These are phyloP conservation scores for Phytophthora boehmeriae DNA, from an alignment of 352 stramenopile genomes.

Conservation along the genomic window DNA sequence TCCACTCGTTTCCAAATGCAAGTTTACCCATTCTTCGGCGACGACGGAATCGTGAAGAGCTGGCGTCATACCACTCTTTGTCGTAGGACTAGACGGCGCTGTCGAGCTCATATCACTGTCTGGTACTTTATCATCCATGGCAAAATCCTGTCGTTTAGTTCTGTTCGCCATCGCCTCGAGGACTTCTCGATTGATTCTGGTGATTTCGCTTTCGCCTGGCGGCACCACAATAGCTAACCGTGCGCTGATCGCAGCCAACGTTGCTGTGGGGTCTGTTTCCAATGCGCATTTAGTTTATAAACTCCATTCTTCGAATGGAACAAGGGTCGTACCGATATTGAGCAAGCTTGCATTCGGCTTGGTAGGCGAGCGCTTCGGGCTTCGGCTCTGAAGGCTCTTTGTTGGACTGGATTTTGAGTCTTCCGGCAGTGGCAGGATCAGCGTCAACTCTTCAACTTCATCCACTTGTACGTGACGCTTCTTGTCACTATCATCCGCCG, in stretches of 20 bases:
- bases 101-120: slow-evolving; percentile 3
- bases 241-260: slow-evolving; percentile 69
- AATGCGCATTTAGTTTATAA: not conserved
- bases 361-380: slow-evolving; percentile 25
- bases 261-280: slow-evolving; percentile 39
- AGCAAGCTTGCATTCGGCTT: slow-evolving; percentile 43
- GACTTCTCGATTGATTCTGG: slow-evolving; percentile 65
- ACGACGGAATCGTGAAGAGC: slow-evolving; percentile 70
- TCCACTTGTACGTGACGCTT: slow-evolving; percentile 1
- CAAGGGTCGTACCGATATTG: slow-evolving; percentile 39
- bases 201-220: slow-evolving; percentile 76
- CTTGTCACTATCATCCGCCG: not conserved
- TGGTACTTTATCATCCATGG: not conserved
- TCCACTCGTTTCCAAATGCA: slow-evolving; percentile 64
- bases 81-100: slow-evolving; percentile 15
- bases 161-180: slow-evolving; percentile 23
- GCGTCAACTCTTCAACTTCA: slow-evolving; percentile 9
- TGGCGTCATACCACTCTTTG: slow-evolving; percentile 34
- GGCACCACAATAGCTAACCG: slow-evolving; percentile 52
- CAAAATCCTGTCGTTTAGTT: slow-evolving; percentile 3
- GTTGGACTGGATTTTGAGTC: slow-evolving; percentile 4
- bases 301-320: not conserved
- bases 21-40: slow-evolving; percentile 83
- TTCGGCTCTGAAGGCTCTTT: slow-evolving; percentile 17
- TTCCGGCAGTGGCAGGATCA: slow-evolving; percentile 7